Evolutionary conservation across 2,329 filamentous ascomycete genomes (phyloP).

Genomic region (Pyricularia grisea): DNA sequence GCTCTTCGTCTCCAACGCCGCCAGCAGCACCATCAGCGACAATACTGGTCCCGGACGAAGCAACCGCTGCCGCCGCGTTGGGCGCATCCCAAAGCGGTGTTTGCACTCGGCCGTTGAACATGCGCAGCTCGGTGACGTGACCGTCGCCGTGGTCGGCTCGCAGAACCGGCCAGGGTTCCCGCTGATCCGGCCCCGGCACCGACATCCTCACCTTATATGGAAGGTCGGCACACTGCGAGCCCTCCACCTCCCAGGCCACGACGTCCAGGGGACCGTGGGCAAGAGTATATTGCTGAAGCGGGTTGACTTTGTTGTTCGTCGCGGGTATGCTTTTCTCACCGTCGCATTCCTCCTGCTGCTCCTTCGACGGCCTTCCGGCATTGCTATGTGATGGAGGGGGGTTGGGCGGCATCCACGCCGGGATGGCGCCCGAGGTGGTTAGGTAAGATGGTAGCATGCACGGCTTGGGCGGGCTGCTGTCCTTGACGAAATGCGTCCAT

Average conservation of each 20-base stretch:
- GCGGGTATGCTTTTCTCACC: background rate
- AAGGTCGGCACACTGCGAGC: constrained; percentile 37
- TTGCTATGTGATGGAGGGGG: background rate
- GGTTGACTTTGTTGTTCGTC: background rate
- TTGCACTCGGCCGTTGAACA: background rate
- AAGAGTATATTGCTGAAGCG: background rate
- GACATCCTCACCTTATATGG: constrained; percentile 18
- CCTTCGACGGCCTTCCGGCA: background rate
- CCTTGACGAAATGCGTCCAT: background rate
- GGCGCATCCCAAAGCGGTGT: background rate
- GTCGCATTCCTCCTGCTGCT: background rate
- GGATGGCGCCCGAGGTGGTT: background rate
- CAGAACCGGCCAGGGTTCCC: background rate
- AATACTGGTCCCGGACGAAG: background rate
- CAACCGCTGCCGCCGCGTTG: background rate
- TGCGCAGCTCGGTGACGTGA: background rate
- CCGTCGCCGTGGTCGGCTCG: background rate
- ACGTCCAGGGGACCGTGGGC: constrained; percentile 47
- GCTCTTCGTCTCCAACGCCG: background rate
- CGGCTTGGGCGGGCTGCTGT: background rate
- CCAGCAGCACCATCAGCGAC: background rate
- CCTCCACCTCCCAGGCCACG: constrained; percentile 49
- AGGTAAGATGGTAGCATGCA: background rate
- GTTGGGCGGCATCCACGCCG: background rate
- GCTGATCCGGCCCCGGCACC: background rate